phyloP scores from a whole-genome alignment of 1,139 yeast species.

The Candida anutae region DNA sequence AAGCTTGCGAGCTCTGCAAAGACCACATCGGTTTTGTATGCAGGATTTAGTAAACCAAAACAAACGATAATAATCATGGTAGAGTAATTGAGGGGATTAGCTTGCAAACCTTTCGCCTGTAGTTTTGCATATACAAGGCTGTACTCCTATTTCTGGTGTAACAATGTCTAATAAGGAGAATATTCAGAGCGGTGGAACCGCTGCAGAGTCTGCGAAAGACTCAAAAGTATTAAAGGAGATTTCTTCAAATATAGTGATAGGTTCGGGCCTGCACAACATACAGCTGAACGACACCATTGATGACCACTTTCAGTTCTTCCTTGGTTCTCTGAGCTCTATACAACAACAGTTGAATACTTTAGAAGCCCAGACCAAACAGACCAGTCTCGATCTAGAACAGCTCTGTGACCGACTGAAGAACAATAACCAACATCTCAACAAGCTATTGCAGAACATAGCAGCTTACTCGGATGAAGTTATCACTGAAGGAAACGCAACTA shows the following conservation, averaged over 20 bases:
- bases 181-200: too few relatives aligned
- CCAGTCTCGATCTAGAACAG: slow-evolving; percentile 27
- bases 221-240: slow-evolving; percentile 18
- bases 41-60: not conserved
- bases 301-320: slow-evolving; percentile 22
- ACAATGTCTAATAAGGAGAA: too few relatives aligned
- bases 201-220: too few relatives aligned
- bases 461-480: slow-evolving; percentile 27
- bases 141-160: too few relatives aligned
- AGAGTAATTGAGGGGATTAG: too few relatives aligned
- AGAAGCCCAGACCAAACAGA: slow-evolving; percentile 29
- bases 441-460: slow-evolving; percentile 25
- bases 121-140: too few relatives aligned
- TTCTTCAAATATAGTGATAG: slow-evolving; percentile 19
- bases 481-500: slow-evolving; percentile 32
- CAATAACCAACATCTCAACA: slow-evolving; percentile 32
- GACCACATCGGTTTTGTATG: too few relatives aligned
- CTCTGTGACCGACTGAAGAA: slow-evolving; percentile 34
- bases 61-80: slow-evolving; percentile 1
- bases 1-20: too few relatives aligned
- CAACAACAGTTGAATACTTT: slow-evolving; percentile 23
- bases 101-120: too few relatives aligned
- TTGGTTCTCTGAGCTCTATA: slow-evolving; percentile 19
- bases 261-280: slow-evolving; percentile 19
- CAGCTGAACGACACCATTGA: slow-evolving; percentile 25